These are phyloP conservation scores for Aspergillus uvarum DNA, from an alignment of 2,329 filamentous ascomycete species.

Conservation along the genomic window DNA sequence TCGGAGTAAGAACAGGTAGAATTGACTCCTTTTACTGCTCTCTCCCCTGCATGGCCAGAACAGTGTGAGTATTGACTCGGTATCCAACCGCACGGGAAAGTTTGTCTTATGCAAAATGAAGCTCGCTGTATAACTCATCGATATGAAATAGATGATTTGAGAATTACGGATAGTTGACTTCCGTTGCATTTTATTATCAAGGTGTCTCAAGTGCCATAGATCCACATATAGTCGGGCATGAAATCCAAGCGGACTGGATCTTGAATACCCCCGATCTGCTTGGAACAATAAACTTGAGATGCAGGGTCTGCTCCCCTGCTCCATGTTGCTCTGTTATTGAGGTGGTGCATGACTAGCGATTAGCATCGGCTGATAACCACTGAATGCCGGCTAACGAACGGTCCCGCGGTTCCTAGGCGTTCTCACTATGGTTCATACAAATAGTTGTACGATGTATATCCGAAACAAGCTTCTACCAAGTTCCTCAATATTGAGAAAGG, in stretches of 20 bases:
- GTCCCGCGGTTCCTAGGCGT: neutral
- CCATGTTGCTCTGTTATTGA: conserved; percentile 4
- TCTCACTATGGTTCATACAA: neutral
- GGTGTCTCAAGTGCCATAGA: neutral
- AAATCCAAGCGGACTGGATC: neutral
- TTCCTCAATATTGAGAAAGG: neutral
- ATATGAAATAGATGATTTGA: neutral
- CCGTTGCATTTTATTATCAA: neutral
- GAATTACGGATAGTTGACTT: neutral
- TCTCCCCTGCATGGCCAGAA: neutral
- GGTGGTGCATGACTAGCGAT: conserved; percentile 6
- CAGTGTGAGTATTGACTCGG: neutral
- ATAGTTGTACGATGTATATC: neutral
- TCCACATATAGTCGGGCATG: neutral
- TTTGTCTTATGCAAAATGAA: neutral
- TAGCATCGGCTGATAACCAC: neutral
- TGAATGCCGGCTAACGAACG: neutral
- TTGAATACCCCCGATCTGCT: neutral
- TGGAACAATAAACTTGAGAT: neutral
- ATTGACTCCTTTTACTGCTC: neutral
- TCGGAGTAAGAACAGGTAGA: conserved; percentile 27
- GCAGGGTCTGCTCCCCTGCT: neutral
- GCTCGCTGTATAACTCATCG: neutral
- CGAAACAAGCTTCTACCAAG: neutral
- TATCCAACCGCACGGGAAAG: neutral